Conservation (phyloP, 2,329 filamentous ascomycete genomes). For the Exophiala calicioides region DNA sequence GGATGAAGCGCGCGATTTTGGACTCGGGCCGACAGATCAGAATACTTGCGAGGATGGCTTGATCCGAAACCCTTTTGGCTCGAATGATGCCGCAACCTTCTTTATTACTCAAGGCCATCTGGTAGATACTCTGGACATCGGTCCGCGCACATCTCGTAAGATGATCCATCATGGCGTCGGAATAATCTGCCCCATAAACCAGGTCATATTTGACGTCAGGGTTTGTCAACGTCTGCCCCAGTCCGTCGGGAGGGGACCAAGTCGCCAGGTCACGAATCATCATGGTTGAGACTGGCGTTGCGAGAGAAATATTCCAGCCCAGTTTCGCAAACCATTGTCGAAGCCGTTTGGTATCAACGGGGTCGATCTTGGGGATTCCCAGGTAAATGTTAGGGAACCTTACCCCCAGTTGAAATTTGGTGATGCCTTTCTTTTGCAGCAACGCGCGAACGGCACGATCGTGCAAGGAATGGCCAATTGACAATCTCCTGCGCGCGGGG, state of each 20-base stretch:
- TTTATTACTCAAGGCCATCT: conserved; percentile 69
- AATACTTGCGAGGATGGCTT: conserved; percentile 72
- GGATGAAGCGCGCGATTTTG: conserved; percentile 67
- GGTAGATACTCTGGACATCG: conserved; percentile 78
- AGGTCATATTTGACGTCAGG: conserved; percentile 79
- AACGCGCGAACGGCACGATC: conserved; percentile 78
- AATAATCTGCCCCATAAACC: conserved; percentile 76
- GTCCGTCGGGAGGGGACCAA: conserved; percentile 75
- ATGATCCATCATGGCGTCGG: conserved; percentile 71
- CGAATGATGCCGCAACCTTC: conserved; percentile 78
- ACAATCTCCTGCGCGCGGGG: conserved; percentile 79
- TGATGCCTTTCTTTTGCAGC: conserved; percentile 68
- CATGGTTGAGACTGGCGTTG: conserved; percentile 69
- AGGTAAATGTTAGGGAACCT: conserved; percentile 82
- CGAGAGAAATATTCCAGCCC: conserved; percentile 77
- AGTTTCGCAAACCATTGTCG: conserved; percentile 85
- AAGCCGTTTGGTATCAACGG: conserved; percentile 60
- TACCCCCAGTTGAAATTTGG: conserved; percentile 78
- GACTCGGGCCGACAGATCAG: conserved; percentile 75
- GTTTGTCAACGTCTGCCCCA: conserved; percentile 70
- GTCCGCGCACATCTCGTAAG: conserved; percentile 73
- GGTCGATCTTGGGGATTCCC: conserved; percentile 73
- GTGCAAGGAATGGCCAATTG: conserved; percentile 87
- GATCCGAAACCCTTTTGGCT: conserved; percentile 69
- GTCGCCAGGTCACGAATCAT: conserved; percentile 68